Conservation (phyloP, 225 moss, liverwort and hornwort species). For the Asterella californica region DNA sequence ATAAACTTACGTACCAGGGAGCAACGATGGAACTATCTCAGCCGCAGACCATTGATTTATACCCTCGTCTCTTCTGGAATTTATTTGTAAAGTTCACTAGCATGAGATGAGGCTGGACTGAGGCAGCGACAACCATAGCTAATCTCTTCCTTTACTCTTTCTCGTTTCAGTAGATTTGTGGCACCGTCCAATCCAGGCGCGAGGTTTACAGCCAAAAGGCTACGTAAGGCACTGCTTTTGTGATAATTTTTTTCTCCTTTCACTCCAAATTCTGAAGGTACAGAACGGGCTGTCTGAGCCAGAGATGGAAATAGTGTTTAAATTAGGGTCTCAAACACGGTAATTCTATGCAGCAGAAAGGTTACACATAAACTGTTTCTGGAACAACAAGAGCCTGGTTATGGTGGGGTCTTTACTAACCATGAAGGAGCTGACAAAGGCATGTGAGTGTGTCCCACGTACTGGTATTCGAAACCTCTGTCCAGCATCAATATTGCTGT, state of each 20-base stretch:
- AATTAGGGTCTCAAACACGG: neutral
- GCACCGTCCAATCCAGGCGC: neutral
- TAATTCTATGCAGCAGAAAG: neutral
- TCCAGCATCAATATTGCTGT: constrained; percentile 92
- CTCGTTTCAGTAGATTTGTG: constrained; percentile 8
- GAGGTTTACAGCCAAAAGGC: neutral
- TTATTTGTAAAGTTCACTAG: neutral
- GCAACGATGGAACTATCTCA: neutral
- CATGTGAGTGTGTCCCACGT: constrained; percentile 93
- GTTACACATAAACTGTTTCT: neutral
- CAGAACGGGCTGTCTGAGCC: neutral
- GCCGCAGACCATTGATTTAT: neutral
- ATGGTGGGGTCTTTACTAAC: constrained; percentile 31
- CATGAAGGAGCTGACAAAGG: constrained; percentile 95
- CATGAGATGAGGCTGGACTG: neutral
- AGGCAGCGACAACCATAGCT: constrained; percentile 20
- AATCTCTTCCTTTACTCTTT: constrained; percentile 20
- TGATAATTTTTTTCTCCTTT: neutral
- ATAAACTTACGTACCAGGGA: neutral
- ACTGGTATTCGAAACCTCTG: constrained; percentile 90
- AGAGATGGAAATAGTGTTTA: constrained; percentile 1
- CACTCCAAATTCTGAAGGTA: neutral
- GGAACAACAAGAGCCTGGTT: neutral
- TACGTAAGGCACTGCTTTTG: constrained; percentile 9
- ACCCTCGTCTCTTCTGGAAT: neutral